A percentile compares a stretch with the other conserved stretches of the same genome.
These are phyloP conservation scores for Trichoderma semiorbis DNA, from an alignment of 2,329 filamentous ascomycete species.

Conservation along the genomic window DNA sequence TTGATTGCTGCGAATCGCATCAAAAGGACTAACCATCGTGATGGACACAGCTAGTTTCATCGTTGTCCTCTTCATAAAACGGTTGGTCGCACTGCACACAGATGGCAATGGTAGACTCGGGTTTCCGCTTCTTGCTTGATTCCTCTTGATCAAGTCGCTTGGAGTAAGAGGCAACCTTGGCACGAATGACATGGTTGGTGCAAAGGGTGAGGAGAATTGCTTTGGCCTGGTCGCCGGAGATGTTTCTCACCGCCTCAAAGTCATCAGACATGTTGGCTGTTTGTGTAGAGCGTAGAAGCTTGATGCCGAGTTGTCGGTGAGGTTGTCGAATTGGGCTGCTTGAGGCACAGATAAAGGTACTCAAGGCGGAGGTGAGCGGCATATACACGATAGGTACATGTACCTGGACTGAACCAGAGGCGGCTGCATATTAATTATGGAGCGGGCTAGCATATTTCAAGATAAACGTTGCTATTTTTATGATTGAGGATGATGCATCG, in stretches of 20 bases:
- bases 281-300: background rate
- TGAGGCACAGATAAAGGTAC: background rate
- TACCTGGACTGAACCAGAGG: background rate
- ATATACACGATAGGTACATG: background rate
- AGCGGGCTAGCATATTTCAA: background rate
- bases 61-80: background rate
- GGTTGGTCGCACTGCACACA: slow-evolving; percentile 1
- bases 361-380: background rate
- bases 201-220: background rate
- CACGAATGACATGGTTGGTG: background rate
- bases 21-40: background rate
- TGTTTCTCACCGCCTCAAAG: background rate
- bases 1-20: background rate
- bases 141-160: background rate
- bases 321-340: background rate
- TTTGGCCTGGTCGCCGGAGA: background rate
- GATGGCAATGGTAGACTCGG: background rate
- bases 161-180: background rate
- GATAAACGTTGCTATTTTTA: background rate
- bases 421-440: background rate
- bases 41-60: background rate
- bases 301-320: background rate
- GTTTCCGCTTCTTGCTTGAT: background rate
- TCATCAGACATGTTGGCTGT: background rate
- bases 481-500: background rate